phyloP scores from a whole-genome alignment of 2,329 filamentous ascomycete species.

The Macrophomina tecta region DNA sequence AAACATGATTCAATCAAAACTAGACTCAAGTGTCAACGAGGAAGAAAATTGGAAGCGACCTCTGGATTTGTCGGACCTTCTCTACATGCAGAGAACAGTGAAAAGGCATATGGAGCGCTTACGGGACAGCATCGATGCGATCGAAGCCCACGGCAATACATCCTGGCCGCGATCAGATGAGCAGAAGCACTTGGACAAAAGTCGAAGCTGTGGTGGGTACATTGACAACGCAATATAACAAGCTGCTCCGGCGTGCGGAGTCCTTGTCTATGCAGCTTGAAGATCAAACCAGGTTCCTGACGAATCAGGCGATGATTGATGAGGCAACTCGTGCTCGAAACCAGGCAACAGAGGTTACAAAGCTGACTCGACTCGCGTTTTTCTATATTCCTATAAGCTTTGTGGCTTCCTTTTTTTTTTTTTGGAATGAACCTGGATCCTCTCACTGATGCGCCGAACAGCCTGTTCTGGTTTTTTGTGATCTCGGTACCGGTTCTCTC shows the following conservation, averaged over 20 bases:
- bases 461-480: conserved; percentile 27
- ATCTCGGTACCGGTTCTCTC: conserved; percentile 1
- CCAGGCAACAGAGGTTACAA: conserved; percentile 36
- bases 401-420: conserved; percentile 33
- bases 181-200: no score
- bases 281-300: conserved; percentile 27
- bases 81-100: conserved; percentile 9
- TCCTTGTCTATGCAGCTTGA: conserved; percentile 21
- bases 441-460: neutral
- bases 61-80: neutral
- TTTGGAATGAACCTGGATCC: conserved; percentile 28
- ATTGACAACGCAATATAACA: no score
- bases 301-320: conserved; percentile 35
- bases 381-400: conserved; percentile 39
- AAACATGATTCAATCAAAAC: conserved; percentile 7
- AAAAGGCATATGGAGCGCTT: neutral
- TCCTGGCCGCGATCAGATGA: no score
- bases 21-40: no score
- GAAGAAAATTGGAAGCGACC: neutral
- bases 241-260: neutral
- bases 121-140: conserved; percentile 2
- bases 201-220: no score
- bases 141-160: neutral
- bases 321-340: conserved; percentile 36
- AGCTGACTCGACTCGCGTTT: conserved; percentile 37